Evolutionary conservation across 495 filamentous ascomycete genomes (phyloP).

Genomic region (Penicillium psychrofluorescens): DNA sequence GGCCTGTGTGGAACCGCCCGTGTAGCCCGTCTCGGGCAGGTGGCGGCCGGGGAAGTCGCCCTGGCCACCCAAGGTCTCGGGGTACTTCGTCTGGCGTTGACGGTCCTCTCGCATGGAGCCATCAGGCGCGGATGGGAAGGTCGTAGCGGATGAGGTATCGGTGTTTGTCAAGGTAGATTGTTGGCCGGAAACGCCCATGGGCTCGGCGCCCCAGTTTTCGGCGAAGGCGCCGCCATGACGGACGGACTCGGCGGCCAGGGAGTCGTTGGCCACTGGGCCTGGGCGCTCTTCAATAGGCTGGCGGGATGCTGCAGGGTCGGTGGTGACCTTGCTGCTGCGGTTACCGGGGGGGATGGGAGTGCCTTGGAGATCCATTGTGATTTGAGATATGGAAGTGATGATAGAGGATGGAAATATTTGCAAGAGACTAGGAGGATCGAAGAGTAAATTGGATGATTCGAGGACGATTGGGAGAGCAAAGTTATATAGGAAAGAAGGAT

Average conservation of each 20-base stretch:
- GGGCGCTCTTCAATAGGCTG: conserved; percentile 44
- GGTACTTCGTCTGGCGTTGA: conserved; percentile 39
- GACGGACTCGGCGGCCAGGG: conserved; percentile 57
- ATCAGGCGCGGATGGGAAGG: conserved; percentile 42
- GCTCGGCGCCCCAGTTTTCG: conserved; percentile 43
- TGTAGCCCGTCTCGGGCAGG: conserved; percentile 29
- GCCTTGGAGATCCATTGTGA: conserved; percentile 44
- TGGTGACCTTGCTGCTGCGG: conserved; percentile 43
- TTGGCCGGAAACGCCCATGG: conserved; percentile 36
- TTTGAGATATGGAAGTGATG: too few species aligned
- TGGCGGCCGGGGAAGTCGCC: conserved; percentile 42
- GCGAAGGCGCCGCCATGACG: conserved; percentile 44
- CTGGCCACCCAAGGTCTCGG: conserved; percentile 42
- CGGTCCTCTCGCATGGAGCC: conserved; percentile 41
- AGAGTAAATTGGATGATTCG: too few species aligned
- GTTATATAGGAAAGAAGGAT: too few species aligned
- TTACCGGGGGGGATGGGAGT: conserved; percentile 28
- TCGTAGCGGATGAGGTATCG: conserved; percentile 44
- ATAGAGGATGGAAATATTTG: too few species aligned
- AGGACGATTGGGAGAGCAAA: too few species aligned
- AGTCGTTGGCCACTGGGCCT: conserved; percentile 53
- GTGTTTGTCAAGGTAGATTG: conserved; percentile 50
- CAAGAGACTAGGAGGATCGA: too few species aligned
- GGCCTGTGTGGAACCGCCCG: conserved; percentile 33
- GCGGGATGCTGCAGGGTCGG: conserved; percentile 36